Conservation (phyloP, 495 filamentous ascomycete genomes). For the Tetracladium setigerum region DNA sequence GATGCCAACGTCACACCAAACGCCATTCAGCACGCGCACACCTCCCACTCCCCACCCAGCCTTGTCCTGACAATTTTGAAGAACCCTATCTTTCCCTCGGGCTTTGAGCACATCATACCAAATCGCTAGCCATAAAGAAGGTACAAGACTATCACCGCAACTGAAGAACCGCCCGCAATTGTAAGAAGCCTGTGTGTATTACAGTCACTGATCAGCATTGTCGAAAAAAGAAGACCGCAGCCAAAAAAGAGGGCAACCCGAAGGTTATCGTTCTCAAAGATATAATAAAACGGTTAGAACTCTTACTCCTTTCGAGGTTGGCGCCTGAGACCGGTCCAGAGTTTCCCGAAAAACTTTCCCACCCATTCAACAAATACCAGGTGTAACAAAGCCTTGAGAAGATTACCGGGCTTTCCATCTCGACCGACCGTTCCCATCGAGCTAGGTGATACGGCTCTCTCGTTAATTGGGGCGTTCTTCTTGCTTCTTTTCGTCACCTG, state of each 20-base stretch:
- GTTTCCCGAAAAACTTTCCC: conserved; percentile 15
- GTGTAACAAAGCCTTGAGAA: conserved; percentile 20
- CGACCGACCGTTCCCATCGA: conserved; percentile 15
- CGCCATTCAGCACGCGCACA: too few species aligned
- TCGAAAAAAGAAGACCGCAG: not conserved
- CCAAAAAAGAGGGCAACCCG: not conserved
- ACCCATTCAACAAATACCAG: conserved; percentile 23
- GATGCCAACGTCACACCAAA: too few species aligned
- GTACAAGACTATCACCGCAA: too few species aligned
- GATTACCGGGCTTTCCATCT: conserved; percentile 11
- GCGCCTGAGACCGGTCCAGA: conserved; percentile 15
- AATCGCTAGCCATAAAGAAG: too few species aligned
- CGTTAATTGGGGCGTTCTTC: conserved; percentile 1
- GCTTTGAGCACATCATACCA: too few species aligned
- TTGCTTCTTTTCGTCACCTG: conserved; percentile 9
- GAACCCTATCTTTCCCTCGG: too few species aligned
- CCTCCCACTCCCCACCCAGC: too few species aligned
- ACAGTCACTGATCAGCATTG: conserved; percentile 16
- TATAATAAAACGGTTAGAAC: conserved; percentile 6
- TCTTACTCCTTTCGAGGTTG: conserved; percentile 16
- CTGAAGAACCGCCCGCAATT: too few species aligned
- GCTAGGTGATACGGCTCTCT: conserved; percentile 16
- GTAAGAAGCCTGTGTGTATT: conserved; percentile 9
- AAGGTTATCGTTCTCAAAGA: not conserved
- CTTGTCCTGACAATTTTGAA: too few species aligned